Evolutionary conservation across 495 filamentous ascomycete species (phyloP), one percentile per base, ranked within the genome.

Genomic region (Cercophora newfieldiana): DNA sequence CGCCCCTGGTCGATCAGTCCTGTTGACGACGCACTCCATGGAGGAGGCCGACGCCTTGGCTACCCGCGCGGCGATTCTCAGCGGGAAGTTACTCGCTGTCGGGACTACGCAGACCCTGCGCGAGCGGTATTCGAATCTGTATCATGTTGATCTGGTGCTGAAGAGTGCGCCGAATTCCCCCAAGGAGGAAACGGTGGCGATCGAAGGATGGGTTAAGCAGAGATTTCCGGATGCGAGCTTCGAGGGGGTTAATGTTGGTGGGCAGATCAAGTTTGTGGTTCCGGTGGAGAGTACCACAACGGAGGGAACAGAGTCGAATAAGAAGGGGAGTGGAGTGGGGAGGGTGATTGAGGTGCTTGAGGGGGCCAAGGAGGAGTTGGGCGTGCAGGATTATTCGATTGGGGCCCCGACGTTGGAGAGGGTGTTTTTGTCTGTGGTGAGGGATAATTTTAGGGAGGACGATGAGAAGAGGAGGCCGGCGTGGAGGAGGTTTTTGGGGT

Each of bases 371-470:
- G 80, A 86, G 30, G 75, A 76, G 31, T 72, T 93, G 28, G 88
- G 90, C 0, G 78, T 94, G 50, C 86, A 89, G 77, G 89, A 90
- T 74, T 94, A 90, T 74, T 88, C 86, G 50, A 88, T 92, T 67
- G 88, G 85, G 37, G 89, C 89, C 65, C 91, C 90, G 47, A 93
- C 90, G 14, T 80, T 94, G 61, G 92, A 94, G 75, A 88, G 93
- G 75, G 90, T 94, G 0, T 96, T 96, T 77, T 76, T 96, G 75
- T 86, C 78, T 30, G 91, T 94, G 70, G 90, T 94, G 0, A 85
- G 84, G 28, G 84, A 86, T 75, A 88, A 92, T 72, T 84, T 89
- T 73, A 83, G 92, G 4, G 77, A 85, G 61, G 91, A 94, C 74
- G 90, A 93, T 59, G 71, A 73, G 69, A 76, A 74, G 70, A 65